Percentiles rank a stretch among this genome's conserved stretches.
phyloP scores from a whole-genome alignment of 495 filamentous ascomycete species.

The Tuber umbilicatum region DNA sequence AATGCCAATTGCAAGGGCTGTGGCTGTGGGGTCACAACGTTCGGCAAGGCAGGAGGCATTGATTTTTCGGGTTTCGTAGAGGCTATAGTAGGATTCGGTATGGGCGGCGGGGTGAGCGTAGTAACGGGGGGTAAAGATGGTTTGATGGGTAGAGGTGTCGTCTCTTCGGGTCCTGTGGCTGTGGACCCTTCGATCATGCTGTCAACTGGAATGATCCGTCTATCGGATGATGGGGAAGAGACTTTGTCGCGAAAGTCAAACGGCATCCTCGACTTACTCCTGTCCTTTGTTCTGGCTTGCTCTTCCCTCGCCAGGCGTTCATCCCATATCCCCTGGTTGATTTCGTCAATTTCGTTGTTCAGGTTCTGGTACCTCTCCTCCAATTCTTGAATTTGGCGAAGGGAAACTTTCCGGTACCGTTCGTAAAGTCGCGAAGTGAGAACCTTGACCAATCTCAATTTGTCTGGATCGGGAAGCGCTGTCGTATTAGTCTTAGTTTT shows the following conservation, averaged over 20 bases:
- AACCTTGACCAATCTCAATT: constrained; percentile 25
- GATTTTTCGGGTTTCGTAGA: not conserved
- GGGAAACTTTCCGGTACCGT: constrained; percentile 61
- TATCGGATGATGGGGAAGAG: constrained; percentile 14
- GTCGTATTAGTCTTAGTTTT: constrained; percentile 33
- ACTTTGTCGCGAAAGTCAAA: not conserved
- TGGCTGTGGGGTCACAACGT: not conserved
- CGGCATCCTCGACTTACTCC: constrained; percentile 36
- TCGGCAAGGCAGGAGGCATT: not conserved
- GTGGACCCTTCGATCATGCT: not conserved
- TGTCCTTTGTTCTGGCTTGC: constrained; percentile 40
- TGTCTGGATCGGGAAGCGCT: constrained; percentile 26
- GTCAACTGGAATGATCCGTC: constrained; percentile 5
- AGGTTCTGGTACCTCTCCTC: constrained; percentile 62
- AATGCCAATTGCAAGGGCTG: not conserved
- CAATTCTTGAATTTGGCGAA: constrained; percentile 64
- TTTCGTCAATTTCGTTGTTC: constrained; percentile 59
- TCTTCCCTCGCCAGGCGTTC: constrained; percentile 41
- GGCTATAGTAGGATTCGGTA: not conserved
- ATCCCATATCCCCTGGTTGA: constrained; percentile 57
- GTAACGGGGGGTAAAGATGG: not conserved
- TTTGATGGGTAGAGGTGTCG: not conserved
- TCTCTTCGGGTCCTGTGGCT: not conserved
- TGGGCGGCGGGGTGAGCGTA: not conserved
- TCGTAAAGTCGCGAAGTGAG: constrained; percentile 67